These are phyloP conservation scores for Cryptosporidium ubiquitum DNA, from an alignment of 169 alveolate species.

Conservation along the genomic window DNA sequence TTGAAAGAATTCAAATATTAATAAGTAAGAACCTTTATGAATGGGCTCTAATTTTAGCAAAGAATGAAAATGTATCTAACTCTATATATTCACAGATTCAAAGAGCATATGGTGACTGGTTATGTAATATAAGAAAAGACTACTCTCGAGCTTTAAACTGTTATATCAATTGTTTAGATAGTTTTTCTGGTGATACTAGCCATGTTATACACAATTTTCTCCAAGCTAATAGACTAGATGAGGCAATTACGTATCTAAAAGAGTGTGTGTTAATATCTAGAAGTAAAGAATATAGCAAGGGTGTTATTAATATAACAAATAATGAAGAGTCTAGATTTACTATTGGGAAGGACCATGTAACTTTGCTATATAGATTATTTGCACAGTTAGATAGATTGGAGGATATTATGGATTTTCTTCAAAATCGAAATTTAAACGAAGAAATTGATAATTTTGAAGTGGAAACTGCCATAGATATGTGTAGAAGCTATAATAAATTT, in stretches of 20 bases:
- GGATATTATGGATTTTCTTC: constrained; percentile 24
- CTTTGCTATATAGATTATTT: constrained; percentile 37
- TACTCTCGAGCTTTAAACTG: constrained; percentile 8
- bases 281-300: neutral
- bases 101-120: constrained; percentile 71
- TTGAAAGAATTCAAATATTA: constrained; percentile 46
- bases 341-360: constrained; percentile 53
- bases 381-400: constrained; percentile 66
- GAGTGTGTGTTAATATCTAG: constrained; percentile 18
- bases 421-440: constrained; percentile 11
- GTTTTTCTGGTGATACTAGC: constrained; percentile 37
- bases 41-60: constrained; percentile 67
- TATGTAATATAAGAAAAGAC: constrained; percentile 54
- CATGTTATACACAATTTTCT: constrained; percentile 53
- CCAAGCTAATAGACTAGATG: constrained; percentile 41
- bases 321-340: constrained; percentile 25
- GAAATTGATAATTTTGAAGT: constrained; percentile 42
- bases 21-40: constrained; percentile 43
- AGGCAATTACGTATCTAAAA: constrained; percentile 25
- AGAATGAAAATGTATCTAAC: constrained; percentile 30
- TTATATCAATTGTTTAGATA: constrained; percentile 61
- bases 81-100: constrained; percentile 43
- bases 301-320: neutral
- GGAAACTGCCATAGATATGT: constrained; percentile 65
- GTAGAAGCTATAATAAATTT: constrained; percentile 55